A percentile compares a stretch with the other conserved stretches of the same genome.
Evolutionary conservation across 345 rosid genomes (phyloP).

Genomic region (Eucalyptus erythrocorys): DNA sequence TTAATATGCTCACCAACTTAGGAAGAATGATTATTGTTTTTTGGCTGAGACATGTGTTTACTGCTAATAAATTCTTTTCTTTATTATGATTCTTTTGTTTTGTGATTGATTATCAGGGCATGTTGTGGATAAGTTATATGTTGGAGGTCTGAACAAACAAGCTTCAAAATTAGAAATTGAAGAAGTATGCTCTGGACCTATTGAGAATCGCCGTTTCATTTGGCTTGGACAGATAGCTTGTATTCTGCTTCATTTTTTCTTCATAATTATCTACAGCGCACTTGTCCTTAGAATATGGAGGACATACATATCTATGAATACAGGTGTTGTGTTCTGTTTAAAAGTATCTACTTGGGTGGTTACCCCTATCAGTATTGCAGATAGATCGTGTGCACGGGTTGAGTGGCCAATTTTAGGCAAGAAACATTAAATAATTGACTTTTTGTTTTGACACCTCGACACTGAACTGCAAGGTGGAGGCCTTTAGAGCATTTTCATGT

Average conservation of each 20-base stretch:
- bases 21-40: not conserved
- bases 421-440: not conserved
- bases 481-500: not conserved
- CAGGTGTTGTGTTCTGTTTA: not conserved
- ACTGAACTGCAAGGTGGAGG: not conserved
- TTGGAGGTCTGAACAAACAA: constrained; percentile 57
- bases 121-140: constrained; percentile 55
- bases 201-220: not conserved
- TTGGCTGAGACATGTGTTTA: not conserved
- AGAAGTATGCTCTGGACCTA: constrained; percentile 34
- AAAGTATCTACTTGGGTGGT: not conserved
- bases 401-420: not conserved
- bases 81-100: not conserved
- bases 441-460: not conserved
- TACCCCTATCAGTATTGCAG: not conserved
- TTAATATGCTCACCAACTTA: not conserved
- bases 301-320: not conserved
- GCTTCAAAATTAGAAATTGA: constrained; percentile 55
- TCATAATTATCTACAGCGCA: not conserved
- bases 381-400: not conserved
- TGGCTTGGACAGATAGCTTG: not conserved
- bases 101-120: constrained; percentile 10
- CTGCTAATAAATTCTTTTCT: not conserved
- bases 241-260: not conserved
- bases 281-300: not conserved